Percentiles rank a stretch among this genome's conserved stretches.
Conservation (phyloP, 1,284 basidiomycete genomes). For the Moniliophthora roreri region DNA sequence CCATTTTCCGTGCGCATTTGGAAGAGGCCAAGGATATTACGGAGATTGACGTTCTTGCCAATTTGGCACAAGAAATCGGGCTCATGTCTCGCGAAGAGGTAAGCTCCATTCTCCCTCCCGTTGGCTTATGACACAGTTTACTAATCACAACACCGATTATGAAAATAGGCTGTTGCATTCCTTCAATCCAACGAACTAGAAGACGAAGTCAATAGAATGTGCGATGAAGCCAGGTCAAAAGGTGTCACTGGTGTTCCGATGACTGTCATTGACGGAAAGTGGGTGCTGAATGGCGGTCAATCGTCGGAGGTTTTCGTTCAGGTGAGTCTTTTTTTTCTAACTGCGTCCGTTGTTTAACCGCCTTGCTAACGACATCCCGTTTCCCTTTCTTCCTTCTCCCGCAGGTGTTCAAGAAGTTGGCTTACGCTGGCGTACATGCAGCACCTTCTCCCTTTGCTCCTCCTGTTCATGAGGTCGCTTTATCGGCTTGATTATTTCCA, state of each 20-base stretch:
- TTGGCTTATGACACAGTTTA: too few species aligned
- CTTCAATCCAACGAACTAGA: constrained; percentile 66
- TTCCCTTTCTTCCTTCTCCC: not conserved
- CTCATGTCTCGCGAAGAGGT: constrained; percentile 68
- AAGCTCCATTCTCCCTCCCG: too few species aligned
- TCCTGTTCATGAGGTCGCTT: constrained; percentile 9
- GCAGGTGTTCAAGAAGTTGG: constrained; percentile 36
- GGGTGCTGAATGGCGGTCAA: constrained; percentile 78
- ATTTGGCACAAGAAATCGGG: constrained; percentile 56
- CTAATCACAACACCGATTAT: constrained; percentile 10
- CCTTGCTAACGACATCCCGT: constrained; percentile 1
- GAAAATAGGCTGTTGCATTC: constrained; percentile 54
- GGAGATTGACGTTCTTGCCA: constrained; percentile 56
- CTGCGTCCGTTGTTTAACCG: not conserved
- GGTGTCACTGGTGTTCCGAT: constrained; percentile 82
- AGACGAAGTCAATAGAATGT: constrained; percentile 68
- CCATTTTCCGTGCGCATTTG: constrained; percentile 68
- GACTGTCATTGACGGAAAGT: constrained; percentile 76
- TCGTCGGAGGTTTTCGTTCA: constrained; percentile 70
- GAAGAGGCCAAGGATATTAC: constrained; percentile 67
- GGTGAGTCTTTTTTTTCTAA: constrained; percentile 37
- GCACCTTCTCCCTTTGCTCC: constrained; percentile 16
- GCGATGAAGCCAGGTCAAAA: constrained; percentile 62
- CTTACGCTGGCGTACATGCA: constrained; percentile 15
- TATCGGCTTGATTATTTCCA: too few species aligned